Conservation (phyloP, 192 early-diverging fungal species). For the Spinellus fusiger region DNA sequence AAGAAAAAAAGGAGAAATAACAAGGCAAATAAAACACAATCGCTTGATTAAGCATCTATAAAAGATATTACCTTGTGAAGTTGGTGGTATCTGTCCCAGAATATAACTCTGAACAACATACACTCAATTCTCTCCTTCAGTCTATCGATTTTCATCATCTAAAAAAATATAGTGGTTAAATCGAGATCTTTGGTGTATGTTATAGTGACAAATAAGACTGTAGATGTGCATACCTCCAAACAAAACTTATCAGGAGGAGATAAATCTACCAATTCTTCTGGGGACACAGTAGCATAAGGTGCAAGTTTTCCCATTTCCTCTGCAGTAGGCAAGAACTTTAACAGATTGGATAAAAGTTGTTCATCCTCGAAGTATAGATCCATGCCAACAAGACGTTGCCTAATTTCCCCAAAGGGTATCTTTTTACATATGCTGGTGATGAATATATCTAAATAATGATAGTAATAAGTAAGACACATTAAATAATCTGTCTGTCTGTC, state of each 20-base stretch:
- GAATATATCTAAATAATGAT: conserved; percentile 25
- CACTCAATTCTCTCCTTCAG: conserved; percentile 67
- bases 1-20: too few relatives aligned
- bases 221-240: conserved; percentile 39
- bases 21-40: too few relatives aligned
- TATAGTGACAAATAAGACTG: neutral
- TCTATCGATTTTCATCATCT: conserved; percentile 68
- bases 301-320: conserved; percentile 63
- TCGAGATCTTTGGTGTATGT: neutral
- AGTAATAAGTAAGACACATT: neutral
- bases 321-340: conserved; percentile 61
- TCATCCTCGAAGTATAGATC: conserved; percentile 55
- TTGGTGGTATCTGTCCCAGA: conserved; percentile 54
- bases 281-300: conserved; percentile 51
- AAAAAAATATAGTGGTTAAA: neutral
- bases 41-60: neutral
- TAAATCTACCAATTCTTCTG: conserved; percentile 46
- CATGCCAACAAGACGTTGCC: conserved; percentile 58
- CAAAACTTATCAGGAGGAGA: conserved; percentile 65
- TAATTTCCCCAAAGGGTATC: conserved; percentile 61
- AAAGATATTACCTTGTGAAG: conserved; percentile 45
- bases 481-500: conserved; percentile 50
- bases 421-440: conserved; percentile 42
- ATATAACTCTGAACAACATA: conserved; percentile 58
- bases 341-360: conserved; percentile 55